Evolutionary conservation across 1,284 basidiomycete species (phyloP), one percentile per base, ranked within the genome.

Genomic region (Moniliophthora roreri): DNA sequence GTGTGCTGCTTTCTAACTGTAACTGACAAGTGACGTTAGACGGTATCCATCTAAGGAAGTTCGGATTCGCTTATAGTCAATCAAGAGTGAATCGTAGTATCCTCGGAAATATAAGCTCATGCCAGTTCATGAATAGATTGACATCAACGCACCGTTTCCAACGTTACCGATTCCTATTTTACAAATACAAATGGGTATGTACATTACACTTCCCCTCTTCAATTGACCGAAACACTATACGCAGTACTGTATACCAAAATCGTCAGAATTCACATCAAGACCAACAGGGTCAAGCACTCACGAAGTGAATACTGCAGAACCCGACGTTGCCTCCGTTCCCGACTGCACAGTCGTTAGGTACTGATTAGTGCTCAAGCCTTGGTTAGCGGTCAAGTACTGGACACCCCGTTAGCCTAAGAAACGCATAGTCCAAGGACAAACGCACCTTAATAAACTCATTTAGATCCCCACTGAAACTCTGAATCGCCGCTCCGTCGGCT

Each of bases 261-360:
- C 50, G n/a, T 32, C n/a, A n/a, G n/a, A n/a, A n/a, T n/a, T n/a
- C n/a, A 15, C n/a, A 40, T 18, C 21, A 38, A 15, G 42, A 16
- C 9, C 2, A 2, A n/a, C n/a, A n/a, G n/a, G n/a, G n/a, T n/a
- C 35, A 38, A 32, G 34, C 16, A 62, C 73, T 62, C 45, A 81
- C 80, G 77, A 77, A 2, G 76, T 80, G 35, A 84, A 66, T 3
- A 79, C 81, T 7, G 79, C 81, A 49, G 73, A 74, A 24, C 81
- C 81, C 4, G 73, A 75, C 1, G 80, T 82, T 1, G 80, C 76
- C 65, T 84, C 82, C 2, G 79, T 80, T 5, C 82, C 81, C 13
- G 73, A 79, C 60, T 85, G 81, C 2, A 75, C 74, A 15, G 78
- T 83, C 51, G 68, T 77, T 39, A 84, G 67, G 67, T 70, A 83